Evolutionary conservation across 148 eudicot genomes (phyloP), one percentile per base, ranked within the genome.

Genomic region (Diospyros kaki): DNA sequence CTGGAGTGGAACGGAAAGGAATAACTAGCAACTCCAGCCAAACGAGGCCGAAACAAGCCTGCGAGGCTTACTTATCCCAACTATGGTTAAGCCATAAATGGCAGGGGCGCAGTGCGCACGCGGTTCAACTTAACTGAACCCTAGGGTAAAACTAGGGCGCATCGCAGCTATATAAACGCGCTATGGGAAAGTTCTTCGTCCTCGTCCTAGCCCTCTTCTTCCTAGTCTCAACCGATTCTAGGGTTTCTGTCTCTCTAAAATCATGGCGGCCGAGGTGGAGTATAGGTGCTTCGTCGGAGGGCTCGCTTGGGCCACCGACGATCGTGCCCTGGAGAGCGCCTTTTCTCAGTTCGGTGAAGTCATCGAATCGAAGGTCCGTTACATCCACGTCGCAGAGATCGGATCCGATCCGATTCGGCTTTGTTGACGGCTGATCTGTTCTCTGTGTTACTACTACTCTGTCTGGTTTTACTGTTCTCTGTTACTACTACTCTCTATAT

Each of bases 201-300:
- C 72, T 73, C 28, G 28, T 28, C 28, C 28, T 28, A 28, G 12
- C 69, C n/a, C 53, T 46, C 7, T 43, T 56, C 6, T 28, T 17
- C 1, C 66, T 3, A 14, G 68, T 41, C 12, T 6, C 0, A 6
- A 38, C 46, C 12, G 45, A 0, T 50, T 28, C 9, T 17, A 0
- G 4, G 42, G 4, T 15, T 8, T 43, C 56, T 72, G 43, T 75
- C 2, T n/a, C 50, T 73, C 45, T 48, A 3, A 3, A 3, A 4
- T 41, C 5, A 86, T 87, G 38, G 66, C 84, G 13, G 82, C 86
- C 0, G 97, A 92, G 4, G 90, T 86, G 70, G 98, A 93, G 71
- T 93, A 41, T 82, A 82, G 98, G 45, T 93, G 98, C 79, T 93
- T 92, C 83, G 97, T 92, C 69, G 97, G 97, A 40, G 97, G 97